Percentiles rank a stretch among this genome's conserved stretches.
These are phyloP conservation scores for Amphibolis antarctica DNA, from an alignment of 106 monocot species.

Conservation along the genomic window DNA sequence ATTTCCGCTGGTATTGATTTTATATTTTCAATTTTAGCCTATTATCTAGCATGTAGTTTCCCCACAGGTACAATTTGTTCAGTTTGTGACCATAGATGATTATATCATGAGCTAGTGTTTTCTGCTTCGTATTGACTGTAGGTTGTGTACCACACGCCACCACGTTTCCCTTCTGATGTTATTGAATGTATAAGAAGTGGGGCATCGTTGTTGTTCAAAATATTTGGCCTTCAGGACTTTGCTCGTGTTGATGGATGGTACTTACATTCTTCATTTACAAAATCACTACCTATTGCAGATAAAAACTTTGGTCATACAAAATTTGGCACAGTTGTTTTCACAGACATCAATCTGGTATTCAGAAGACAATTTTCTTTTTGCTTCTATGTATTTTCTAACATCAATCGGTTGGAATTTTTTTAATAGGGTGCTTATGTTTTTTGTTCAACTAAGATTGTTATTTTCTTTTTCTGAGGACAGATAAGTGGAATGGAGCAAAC, in stretches of 20 bases:
- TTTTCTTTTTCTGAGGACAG: slow-evolving; percentile 14
- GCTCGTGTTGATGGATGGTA: slow-evolving; percentile 97
- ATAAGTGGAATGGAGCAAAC: slow-evolving; percentile 99
- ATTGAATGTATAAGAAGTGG: slow-evolving; percentile 75
- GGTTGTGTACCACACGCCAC: slow-evolving; percentile 94
- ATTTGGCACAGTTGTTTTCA: slow-evolving; percentile 60
- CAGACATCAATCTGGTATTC: slow-evolving; percentile 87
- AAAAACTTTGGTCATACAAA: slow-evolving; percentile 43
- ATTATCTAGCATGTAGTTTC: background rate
- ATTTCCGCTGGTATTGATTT: slow-evolving; percentile 1
- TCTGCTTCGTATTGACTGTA: slow-evolving; percentile 2
- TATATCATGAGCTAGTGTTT: background rate
- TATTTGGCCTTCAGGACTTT: slow-evolving; percentile 58
- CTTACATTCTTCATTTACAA: slow-evolving; percentile 34
- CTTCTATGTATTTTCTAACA: background rate
- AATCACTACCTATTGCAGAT: slow-evolving; percentile 18
- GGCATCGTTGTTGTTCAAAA: slow-evolving; percentile 45
- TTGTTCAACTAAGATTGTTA: background rate
- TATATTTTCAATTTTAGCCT: background rate
- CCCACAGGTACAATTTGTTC: background rate
- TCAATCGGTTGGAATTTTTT: background rate
- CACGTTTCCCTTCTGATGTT: slow-evolving; percentile 56
- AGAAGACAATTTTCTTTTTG: background rate
- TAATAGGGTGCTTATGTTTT: background rate
- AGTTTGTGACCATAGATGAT: background rate